Percentiles rank a stretch among this genome's conserved stretches.
Evolutionary conservation across 345 rosid species (phyloP).

Genomic region (Cardamine chenopodiifolia): DNA sequence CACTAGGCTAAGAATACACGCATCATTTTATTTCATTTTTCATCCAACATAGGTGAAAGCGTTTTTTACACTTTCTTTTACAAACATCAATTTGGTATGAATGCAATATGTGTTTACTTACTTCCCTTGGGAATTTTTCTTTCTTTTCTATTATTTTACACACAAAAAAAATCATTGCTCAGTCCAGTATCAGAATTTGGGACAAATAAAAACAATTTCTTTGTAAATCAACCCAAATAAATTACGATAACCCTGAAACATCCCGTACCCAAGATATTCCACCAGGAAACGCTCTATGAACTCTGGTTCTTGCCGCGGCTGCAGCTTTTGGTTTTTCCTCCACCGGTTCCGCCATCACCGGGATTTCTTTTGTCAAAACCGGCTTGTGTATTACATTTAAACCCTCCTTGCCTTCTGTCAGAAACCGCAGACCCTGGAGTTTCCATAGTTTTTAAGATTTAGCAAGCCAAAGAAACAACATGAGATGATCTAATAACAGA

Average conservation of each 20-base stretch:
- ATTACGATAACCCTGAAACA: slow-evolving; percentile 28
- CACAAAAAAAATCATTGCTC: slow-evolving; percentile 5
- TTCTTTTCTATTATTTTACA: neutral
- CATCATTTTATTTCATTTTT: neutral
- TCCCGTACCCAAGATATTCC: slow-evolving; percentile 67
- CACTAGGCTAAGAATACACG: neutral
- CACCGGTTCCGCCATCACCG: slow-evolving; percentile 31
- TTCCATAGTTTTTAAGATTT: slow-evolving; percentile 30
- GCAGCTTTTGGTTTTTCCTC: slow-evolving; percentile 32
- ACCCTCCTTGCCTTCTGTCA: slow-evolving; percentile 55
- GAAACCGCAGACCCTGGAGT: slow-evolving; percentile 78
- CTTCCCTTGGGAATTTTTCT: slow-evolving; percentile 1
- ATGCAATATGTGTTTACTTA: slow-evolving; percentile 17
- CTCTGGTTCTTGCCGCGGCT: slow-evolving; percentile 44
- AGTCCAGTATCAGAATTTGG: slow-evolving; percentile 30
- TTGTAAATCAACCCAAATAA: slow-evolving; percentile 7
- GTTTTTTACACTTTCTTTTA: slow-evolving; percentile 16
- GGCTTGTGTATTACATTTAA: slow-evolving; percentile 39
- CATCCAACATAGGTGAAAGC: slow-evolving; percentile 4
- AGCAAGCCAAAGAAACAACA: neutral
- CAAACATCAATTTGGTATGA: slow-evolving; percentile 24
- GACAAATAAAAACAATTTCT: slow-evolving; percentile 10
- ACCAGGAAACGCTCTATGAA: slow-evolving; percentile 68
- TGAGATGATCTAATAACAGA: slow-evolving; percentile 1
- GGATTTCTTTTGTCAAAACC: slow-evolving; percentile 27